Evolutionary conservation across 2,329 filamentous ascomycete genomes (phyloP), one percentile per base, ranked within the genome.

Genomic region (Sclerotinia spermophila): DNA sequence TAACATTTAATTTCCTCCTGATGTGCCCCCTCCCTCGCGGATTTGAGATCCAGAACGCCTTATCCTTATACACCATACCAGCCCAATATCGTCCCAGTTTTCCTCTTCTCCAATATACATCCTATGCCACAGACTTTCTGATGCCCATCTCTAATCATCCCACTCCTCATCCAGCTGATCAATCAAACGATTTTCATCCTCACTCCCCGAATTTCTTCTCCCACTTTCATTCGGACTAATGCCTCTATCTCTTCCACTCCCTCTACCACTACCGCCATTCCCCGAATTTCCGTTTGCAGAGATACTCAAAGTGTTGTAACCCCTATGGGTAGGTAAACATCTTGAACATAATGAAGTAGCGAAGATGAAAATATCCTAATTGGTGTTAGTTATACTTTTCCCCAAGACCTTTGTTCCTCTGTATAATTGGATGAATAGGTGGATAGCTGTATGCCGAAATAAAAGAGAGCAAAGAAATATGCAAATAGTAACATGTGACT

Each of bases 91-190:
- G 38, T 38, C 1, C 55, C 55, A 58, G 21, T 15, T 38, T n/a
- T 38, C 4, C 11, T 33, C 35, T 40, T n/a, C 56, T 35, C 33
- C 56, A 38, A 40, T 59, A 17, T 59, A 40, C 56, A 40, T 38
- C 56, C 5, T 38, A 40, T 38, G 5, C 48, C 56, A 58, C 55
- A 53, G 8, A 53, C 33, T 17, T 13, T 8, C 6, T 40, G 5
- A 59, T n/a, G 11, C 5, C 3, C 10, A n/a, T 11, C 13, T 17
- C 62, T 66, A 90, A 74, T 97, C 94, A 76, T 97, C 94, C 95
- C 95, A 98, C 79, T 97, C 94, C 80, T 98, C 95, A 78, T 98
- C 96, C 72, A 97, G 84, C 81, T 97, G 93, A 80, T 98, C 95
- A 80, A 99, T 98, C 76, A 98, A 82, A 73, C 94, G 85, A 81